Evolutionary conservation across 2,329 filamentous ascomycete genomes (phyloP).

Genomic region (Albophoma yamanashiensis): DNA sequence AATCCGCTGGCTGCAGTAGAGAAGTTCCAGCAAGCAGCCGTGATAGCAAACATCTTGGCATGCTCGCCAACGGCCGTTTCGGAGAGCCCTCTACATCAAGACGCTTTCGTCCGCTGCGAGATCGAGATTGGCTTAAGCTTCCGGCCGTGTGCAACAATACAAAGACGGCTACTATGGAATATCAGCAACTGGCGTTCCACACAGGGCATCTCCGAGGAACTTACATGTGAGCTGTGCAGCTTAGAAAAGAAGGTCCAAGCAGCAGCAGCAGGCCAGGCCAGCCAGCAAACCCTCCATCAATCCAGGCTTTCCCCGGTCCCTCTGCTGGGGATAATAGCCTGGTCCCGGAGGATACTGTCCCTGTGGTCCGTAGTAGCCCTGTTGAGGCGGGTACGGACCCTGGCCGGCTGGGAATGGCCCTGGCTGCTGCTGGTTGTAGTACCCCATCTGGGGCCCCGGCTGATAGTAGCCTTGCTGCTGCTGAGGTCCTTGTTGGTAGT

Average conservation of each 20-base stretch:
- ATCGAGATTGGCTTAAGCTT: background rate
- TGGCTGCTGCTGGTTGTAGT: constrained; percentile 28
- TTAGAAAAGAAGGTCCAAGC: constrained; percentile 46
- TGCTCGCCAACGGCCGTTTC: background rate
- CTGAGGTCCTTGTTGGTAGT: constrained; percentile 15
- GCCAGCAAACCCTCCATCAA: constrained; percentile 36
- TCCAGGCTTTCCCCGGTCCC: constrained; percentile 21
- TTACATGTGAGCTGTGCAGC: background rate
- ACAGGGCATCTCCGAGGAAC: background rate
- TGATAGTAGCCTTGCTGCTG: constrained; percentile 26
- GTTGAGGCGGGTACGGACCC: constrained; percentile 22
- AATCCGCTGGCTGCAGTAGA: background rate
- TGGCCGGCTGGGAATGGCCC: constrained; percentile 21
- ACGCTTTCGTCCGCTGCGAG: background rate
- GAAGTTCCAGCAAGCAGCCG: background rate
- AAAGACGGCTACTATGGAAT: too few species aligned
- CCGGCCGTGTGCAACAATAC: background rate
- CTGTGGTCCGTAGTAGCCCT: constrained; percentile 23
- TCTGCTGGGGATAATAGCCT: constrained; percentile 24
- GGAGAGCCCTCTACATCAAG: background rate
- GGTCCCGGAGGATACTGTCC: constrained; percentile 24
- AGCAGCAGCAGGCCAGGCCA: constrained; percentile 46
- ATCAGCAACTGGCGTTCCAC: background rate
- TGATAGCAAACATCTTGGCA: background rate
- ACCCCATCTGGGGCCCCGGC: constrained; percentile 30